A percentile compares a stretch with the other conserved stretches of the same genome.
Conservation (phyloP, 176 grass and related monocot genomes). For the Cenchrus purpureus region DNA sequence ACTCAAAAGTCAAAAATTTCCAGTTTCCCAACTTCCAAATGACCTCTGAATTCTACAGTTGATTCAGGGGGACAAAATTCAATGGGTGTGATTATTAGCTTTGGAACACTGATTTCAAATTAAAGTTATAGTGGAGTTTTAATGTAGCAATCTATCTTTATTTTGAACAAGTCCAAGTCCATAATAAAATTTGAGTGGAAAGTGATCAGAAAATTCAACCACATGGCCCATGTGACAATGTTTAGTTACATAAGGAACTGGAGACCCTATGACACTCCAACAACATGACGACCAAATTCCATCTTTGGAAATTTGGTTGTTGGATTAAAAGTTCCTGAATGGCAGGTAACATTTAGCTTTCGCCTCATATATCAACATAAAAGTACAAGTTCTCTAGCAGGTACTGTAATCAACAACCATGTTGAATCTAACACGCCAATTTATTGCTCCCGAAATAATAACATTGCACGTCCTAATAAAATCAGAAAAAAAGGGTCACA, state of each 20-base stretch:
- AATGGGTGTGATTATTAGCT: neutral
- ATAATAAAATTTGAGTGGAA: neutral
- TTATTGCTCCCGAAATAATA: neutral
- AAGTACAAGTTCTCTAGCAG: neutral
- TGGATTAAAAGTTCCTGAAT: neutral
- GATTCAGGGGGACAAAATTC: neutral
- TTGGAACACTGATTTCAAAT: neutral
- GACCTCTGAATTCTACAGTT: neutral
- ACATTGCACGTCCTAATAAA: neutral
- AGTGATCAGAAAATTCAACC: neutral
- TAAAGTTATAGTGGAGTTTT: neutral
- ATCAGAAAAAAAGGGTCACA: neutral
- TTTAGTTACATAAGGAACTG: neutral
- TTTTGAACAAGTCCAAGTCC: neutral
- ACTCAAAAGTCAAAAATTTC: neutral
- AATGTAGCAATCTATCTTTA: neutral
- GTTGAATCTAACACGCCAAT: neutral
- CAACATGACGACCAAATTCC: neutral
- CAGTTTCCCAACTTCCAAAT: neutral
- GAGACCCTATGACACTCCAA: neutral
- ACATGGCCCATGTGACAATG: neutral
- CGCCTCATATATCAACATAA: neutral
- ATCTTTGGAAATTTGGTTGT: neutral
- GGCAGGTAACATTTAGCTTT: neutral
- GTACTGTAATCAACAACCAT: neutral